Base-by-base conservation (phyloP, 75 land plant species). In the Pinus tabuliformis region DNA sequence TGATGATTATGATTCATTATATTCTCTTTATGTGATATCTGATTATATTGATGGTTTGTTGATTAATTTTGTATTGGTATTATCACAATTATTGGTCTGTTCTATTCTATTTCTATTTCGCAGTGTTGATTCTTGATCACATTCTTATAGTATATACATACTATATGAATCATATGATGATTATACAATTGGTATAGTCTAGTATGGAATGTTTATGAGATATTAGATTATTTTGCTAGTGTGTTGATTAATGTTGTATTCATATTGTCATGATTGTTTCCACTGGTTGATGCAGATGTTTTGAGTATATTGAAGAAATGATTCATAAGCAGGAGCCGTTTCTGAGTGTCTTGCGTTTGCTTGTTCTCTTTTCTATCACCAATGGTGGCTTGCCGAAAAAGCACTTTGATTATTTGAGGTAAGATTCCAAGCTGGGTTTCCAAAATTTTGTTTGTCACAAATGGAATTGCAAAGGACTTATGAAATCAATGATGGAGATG, bases 291-390 rank as follows among this genome's bases (percentile, higher is more conserved):
- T 80, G 82, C 95, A 97, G 99, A 76, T 95, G 95, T 74, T 94
- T 85, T 83, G 95, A 92, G 58, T 89, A 86, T 76, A 93, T 95
- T 49, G 95, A 95, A 83, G 98, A 94, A 85, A 84, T 97, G 95
- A 97, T 97, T 59, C 95, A 97, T 59, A 97, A 91, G 82, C 99
- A 97, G 81, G 99, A 97, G 73, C 95, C 98, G 36, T 63, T 97
- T 78, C 39, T 82, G 16, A 86, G 84, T 77, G 95, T 97, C 36
- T 81, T 97, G 18, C 95, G 99, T 4, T 83, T 97, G 70, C 93
- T 97, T 57, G 83, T 97, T 30, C 70, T 97, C 58, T 85, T 97
- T 76, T 94, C 99, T 20, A 42, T 94, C 16, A 94, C 95, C 71
- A 94, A 89, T 78, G 79, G 82, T 70, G 99, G 99, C 57, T 81